Evolutionary conservation across 106 monocot species (phyloP), one percentile per base, ranked within the genome.

Genomic region (Triglochin maritima): DNA sequence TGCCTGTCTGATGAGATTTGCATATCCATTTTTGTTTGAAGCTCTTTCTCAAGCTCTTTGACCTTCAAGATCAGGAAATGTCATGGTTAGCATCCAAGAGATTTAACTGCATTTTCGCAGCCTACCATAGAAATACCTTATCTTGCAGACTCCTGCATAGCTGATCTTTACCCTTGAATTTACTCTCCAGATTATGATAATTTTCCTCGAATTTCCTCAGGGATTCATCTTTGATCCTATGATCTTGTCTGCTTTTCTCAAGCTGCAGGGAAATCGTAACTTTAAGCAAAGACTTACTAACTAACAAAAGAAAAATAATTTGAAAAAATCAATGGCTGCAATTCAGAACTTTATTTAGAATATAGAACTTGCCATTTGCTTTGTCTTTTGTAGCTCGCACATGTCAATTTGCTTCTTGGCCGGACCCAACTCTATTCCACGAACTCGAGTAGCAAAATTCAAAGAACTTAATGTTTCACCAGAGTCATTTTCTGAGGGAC

Each of bases 391-490:
- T 48, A 93, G 68, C 64, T 93, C 92, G 7, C 65, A 74, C 43
- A 71, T 81, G 56, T 93, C 92, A 17, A 86, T 74, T 65, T 93
- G 92, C 71, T 79, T 93, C 81, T 77, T 93, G 68, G 92, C 85
- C 51, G 79, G 88, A 49, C 92, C 92, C 55, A 93, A 70, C 56
- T 88, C 88, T 44, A 88, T 69, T 45, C 88, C 79, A 17, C 87
- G 74, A 60, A 88, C 92, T 65, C 92, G 85, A 59, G 83, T 82
- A 15, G 92, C 88, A 73, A 93, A 93, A 70, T 93, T 93, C 55
- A 93, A 70, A 48, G 92, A 93, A 76, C 92, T 85, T 13, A 85
- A 72, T 61, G 88, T 88, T 78, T 93, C 92, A 17, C 88, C 74
- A 12, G 79, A 48, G 16, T 93, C 92, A 71, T 88, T 88, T 43